These are phyloP conservation scores for Microbotryomycetes sp. DNA, from an alignment of 1,284 basidiomycete genomes.

Conservation along the genomic window DNA sequence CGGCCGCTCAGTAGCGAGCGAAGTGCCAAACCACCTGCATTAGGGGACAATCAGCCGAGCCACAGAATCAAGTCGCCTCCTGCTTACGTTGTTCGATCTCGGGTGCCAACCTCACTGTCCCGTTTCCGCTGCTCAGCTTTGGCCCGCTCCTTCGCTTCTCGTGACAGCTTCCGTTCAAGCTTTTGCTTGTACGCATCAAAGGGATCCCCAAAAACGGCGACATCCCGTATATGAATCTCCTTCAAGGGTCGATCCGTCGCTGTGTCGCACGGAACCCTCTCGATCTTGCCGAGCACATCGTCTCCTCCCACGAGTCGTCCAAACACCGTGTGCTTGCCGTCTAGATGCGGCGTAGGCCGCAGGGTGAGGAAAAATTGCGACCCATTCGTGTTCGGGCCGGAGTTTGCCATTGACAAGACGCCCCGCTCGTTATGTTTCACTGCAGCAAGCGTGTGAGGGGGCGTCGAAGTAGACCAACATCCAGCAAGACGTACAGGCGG, in stretches of 20 bases:
- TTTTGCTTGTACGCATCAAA: conserved; percentile 75
- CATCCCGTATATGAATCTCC: conserved; percentile 49
- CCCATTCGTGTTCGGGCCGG: conserved; percentile 76
- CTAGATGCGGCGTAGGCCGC: conserved; percentile 63
- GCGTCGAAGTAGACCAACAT: conserved; percentile 40
- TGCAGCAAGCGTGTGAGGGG: not conserved
- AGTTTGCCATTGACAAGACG: conserved; percentile 81
- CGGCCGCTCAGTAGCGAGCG: not conserved
- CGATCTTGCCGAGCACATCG: conserved; percentile 75
- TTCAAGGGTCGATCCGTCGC: conserved; percentile 80
- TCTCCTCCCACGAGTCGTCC: conserved; percentile 93
- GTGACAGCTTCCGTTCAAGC: conserved; percentile 58
- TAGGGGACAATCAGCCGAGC: not conserved
- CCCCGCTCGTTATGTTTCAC: conserved; percentile 58
- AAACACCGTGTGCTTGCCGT: conserved; percentile 77
- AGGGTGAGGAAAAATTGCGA: conserved; percentile 73
- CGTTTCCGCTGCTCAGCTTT: conserved; percentile 14
- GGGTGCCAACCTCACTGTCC: conserved; percentile 47
- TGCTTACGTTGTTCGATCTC: conserved; percentile 46
- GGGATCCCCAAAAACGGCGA: conserved; percentile 55
- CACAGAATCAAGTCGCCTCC: not conserved
- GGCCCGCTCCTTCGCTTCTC: conserved; percentile 49
- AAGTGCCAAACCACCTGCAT: conserved; percentile 35
- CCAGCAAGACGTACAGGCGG: conserved; percentile 51
- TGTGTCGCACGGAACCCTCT: conserved; percentile 68